phyloP scores from a whole-genome alignment of 768 basidiomycete species.

The Leccinellum albellum region DNA sequence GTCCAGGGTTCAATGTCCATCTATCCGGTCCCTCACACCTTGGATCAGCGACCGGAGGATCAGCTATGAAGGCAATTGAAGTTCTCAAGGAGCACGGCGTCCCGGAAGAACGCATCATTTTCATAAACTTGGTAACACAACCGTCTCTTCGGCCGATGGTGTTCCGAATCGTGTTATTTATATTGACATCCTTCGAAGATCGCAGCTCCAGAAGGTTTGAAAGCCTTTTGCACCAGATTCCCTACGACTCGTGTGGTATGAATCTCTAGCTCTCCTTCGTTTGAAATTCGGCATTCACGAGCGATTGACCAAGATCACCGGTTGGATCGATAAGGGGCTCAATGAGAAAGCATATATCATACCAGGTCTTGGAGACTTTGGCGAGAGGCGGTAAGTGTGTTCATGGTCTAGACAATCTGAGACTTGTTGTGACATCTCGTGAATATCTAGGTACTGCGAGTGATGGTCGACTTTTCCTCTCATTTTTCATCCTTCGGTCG shows the following conservation, averaged over 20 bases:
- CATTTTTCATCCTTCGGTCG: neutral
- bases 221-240: conserved; percentile 70
- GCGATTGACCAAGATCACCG: conserved; percentile 62
- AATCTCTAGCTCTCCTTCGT: conserved; percentile 7
- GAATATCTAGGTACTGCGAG: conserved; percentile 20
- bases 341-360: conserved; percentile 91
- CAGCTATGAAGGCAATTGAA: conserved; percentile 96
- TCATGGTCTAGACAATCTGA: neutral
- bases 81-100: conserved; percentile 90
- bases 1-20: neutral
- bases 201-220: conserved; percentile 85
- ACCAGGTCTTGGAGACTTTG: conserved; percentile 96
- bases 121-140: conserved; percentile 81
- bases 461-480: conserved; percentile 4
- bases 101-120: conserved; percentile 91
- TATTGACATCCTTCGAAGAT: conserved; percentile 47
- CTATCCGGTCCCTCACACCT: neutral
- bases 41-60: conserved; percentile 82
- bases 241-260: conserved; percentile 76
- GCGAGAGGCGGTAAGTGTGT: conserved; percentile 68
- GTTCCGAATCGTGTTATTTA: neutral
- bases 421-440: neutral
- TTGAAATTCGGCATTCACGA: neutral
- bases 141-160: neutral
- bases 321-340: conserved; percentile 92